Percentiles rank a stretch among this genome's conserved stretches.
Evolutionary conservation across 352 stramenopile species (phyloP).

Genomic region (Phytopythium ostracodes): DNA sequence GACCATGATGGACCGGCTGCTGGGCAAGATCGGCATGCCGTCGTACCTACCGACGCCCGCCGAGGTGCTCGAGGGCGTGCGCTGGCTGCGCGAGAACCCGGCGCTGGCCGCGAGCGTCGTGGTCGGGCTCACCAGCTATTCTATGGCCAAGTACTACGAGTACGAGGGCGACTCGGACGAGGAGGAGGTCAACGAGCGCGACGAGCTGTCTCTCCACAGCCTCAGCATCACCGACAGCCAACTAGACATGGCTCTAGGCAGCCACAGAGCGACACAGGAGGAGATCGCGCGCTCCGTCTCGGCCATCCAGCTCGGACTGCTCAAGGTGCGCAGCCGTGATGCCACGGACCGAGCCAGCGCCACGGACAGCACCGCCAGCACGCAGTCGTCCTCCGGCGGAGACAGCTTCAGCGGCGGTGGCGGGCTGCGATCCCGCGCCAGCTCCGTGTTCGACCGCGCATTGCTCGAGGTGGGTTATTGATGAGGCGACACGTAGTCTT

Average conservation of each 20-base stretch:
- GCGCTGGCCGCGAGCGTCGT: conserved; percentile 56
- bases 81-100: conserved; percentile 66
- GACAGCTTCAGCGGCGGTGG: conserved; percentile 4
- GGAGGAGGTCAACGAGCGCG: conserved; percentile 26
- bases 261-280: conserved; percentile 19
- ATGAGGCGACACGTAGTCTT: background rate
- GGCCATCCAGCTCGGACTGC: conserved; percentile 35
- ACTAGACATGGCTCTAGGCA: conserved; percentile 4
- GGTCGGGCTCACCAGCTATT: conserved; percentile 65
- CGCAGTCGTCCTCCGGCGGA: conserved; percentile 24
- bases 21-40: conserved; percentile 39
- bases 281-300: conserved; percentile 53
- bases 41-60: conserved; percentile 61
- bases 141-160: conserved; percentile 65
- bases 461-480: conserved; percentile 20
- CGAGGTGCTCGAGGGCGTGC: conserved; percentile 59
- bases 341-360: conserved; percentile 16
- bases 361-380: conserved; percentile 20
- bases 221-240: conserved; percentile 8
- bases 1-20: conserved; percentile 27
- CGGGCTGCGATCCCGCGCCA: conserved; percentile 31
- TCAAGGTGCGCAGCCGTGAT: conserved; percentile 21
- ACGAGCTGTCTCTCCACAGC: conserved; percentile 6
- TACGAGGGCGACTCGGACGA: conserved; percentile 21
- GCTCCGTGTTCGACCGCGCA: conserved; percentile 35